Evolutionary conservation across 352 stramenopile species (phyloP).

Genomic region (Phytophthora quininea): DNA sequence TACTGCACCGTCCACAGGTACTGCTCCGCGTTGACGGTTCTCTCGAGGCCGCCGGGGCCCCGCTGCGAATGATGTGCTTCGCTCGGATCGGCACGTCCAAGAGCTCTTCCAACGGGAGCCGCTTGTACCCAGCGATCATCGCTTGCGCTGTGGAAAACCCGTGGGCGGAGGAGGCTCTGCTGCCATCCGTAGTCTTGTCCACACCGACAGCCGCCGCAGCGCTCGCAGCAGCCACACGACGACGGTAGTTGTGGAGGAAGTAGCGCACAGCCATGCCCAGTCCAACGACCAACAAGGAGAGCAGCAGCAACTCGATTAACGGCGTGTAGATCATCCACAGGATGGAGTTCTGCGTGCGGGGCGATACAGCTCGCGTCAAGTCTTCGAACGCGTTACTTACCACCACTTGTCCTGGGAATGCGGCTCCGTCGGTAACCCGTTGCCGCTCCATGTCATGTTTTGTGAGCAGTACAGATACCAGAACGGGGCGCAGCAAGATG

Average conservation of each 20-base stretch:
- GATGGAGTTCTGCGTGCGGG: constrained; percentile 25
- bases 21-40: constrained; percentile 30
- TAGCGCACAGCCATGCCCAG: constrained; percentile 27
- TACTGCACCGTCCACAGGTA: constrained; percentile 46
- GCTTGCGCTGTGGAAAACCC: constrained; percentile 23
- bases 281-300: constrained; percentile 21
- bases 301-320: constrained; percentile 29
- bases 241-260: constrained; percentile 13
- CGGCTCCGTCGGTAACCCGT: constrained; percentile 28
- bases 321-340: constrained; percentile 48
- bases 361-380: constrained; percentile 18
- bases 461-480: constrained; percentile 28
- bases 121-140: constrained; percentile 39
- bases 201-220: constrained; percentile 1
- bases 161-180: constrained; percentile 9
- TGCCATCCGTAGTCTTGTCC: background rate
- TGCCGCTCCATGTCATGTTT: constrained; percentile 46
- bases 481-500: constrained; percentile 20
- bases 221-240: constrained; percentile 1
- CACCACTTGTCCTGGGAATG: constrained; percentile 30
- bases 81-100: constrained; percentile 54
- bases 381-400: constrained; percentile 50
- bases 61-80: constrained; percentile 43
- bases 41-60: constrained; percentile 21
- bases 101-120: constrained; percentile 54